phyloP scores from a whole-genome alignment of 768 basidiomycete species.

The Austroboletus festivus region DNA sequence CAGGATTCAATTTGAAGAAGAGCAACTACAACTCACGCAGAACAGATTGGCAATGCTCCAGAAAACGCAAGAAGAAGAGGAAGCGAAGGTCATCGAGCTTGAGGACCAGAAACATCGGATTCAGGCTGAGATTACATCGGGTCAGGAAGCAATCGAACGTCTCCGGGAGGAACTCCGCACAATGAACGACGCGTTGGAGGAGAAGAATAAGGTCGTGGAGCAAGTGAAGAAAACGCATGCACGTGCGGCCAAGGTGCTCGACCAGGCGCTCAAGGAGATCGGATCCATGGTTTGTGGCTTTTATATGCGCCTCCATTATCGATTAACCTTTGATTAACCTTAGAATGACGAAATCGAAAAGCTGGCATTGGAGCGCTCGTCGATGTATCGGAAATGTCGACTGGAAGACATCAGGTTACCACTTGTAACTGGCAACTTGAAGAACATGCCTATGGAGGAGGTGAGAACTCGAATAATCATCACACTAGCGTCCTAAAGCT shows the following conservation, averaged over 20 bases:
- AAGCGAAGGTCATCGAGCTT: conserved; percentile 49
- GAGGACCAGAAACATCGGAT: conserved; percentile 53
- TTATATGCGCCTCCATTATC: conserved; percentile 20
- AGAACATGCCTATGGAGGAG: conserved; percentile 94
- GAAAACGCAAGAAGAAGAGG: conserved; percentile 50
- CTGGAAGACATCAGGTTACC: conserved; percentile 90
- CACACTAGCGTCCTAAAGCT: conserved; percentile 3
- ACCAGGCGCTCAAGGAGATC: conserved; percentile 90
- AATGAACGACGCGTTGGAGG: conserved; percentile 64
- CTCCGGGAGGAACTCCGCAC: conserved; percentile 61
- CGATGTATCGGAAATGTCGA: conserved; percentile 87
- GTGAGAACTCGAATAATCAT: conserved; percentile 37
- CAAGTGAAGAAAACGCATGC: conserved; percentile 66
- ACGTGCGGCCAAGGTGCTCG: conserved; percentile 73
- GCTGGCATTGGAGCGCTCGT: conserved; percentile 76
- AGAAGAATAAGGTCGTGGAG: conserved; percentile 71
- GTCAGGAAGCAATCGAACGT: conserved; percentile 51
- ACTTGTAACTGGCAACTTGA: conserved; percentile 68
- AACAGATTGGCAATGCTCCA: conserved; percentile 61
- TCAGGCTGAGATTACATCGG: conserved; percentile 56
- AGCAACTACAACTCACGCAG: conserved; percentile 62
- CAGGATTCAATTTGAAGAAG: conserved; percentile 79
- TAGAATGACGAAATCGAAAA: conserved; percentile 92
- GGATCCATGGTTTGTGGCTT: conserved; percentile 57
- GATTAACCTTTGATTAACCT: conserved; percentile 2